Evolutionary conservation across 2,329 filamentous ascomycete genomes (phyloP).

Genomic region (Ceratocystis alfenasii): DNA sequence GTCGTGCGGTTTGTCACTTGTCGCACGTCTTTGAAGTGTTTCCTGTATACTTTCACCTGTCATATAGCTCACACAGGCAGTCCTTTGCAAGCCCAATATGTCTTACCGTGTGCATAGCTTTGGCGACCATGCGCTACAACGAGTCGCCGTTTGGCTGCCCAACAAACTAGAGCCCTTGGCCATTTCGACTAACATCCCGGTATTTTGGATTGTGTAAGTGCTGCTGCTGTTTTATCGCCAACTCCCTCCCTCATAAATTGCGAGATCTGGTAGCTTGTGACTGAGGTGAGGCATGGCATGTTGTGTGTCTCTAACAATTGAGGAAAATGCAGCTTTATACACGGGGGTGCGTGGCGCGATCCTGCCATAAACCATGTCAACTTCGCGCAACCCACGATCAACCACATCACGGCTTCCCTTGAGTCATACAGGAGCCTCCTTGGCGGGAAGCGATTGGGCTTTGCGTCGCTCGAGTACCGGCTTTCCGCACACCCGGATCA

Average conservation of each 20-base stretch:
- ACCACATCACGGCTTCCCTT: neutral
- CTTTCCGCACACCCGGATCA: constrained; percentile 42
- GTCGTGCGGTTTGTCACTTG: too few species aligned
- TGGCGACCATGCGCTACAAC: constrained; percentile 13
- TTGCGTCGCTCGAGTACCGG: constrained; percentile 45
- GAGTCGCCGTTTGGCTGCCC: constrained; percentile 14
- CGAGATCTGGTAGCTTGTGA: too few species aligned
- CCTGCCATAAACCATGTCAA: constrained; percentile 23
- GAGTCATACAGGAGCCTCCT: neutral
- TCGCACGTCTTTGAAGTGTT: neutral
- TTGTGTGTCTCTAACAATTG: neutral
- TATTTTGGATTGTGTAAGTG: neutral
- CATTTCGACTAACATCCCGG: constrained; percentile 4
- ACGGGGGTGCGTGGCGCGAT: constrained; percentile 27
- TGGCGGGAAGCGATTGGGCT: neutral
- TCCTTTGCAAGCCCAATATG: neutral
- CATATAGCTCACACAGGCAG: neutral
- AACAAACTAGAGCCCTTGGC: neutral
- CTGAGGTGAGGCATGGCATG: neutral
- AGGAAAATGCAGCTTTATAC: constrained; percentile 23
- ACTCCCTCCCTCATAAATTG: neutral
- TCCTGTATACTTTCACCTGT: neutral
- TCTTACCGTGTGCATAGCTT: neutral
- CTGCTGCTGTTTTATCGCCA: neutral
- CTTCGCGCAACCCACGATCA: constrained; percentile 18